These are phyloP conservation scores for Lactarius deliciosus DNA, from an alignment of 768 basidiomycete genomes.

Conservation along the genomic window DNA sequence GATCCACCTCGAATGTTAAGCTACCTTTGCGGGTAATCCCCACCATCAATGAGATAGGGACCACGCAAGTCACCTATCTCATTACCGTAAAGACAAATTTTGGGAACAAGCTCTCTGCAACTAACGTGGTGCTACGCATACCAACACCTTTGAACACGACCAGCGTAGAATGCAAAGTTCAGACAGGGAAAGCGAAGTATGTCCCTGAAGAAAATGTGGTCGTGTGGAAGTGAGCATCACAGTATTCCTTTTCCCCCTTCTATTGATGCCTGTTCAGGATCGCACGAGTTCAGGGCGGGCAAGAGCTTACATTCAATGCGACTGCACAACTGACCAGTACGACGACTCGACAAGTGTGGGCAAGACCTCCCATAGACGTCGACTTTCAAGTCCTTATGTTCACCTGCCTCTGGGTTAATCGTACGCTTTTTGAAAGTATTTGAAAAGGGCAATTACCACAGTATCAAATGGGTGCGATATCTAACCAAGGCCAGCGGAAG, in stretches of 20 bases:
- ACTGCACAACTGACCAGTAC: slow-evolving; percentile 83
- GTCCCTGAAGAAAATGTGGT: slow-evolving; percentile 94
- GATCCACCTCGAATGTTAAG: slow-evolving; percentile 94
- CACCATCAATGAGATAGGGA: slow-evolving; percentile 91
- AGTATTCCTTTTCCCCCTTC: slow-evolving; percentile 1
- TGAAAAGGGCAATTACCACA: slow-evolving; percentile 92
- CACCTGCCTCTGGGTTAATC: slow-evolving; percentile 92
- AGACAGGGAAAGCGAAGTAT: slow-evolving; percentile 95
- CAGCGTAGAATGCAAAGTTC: slow-evolving; percentile 86
- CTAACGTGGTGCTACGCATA: slow-evolving; percentile 88
- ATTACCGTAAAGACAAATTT: slow-evolving; percentile 88
- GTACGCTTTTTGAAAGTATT: slow-evolving; percentile 98
- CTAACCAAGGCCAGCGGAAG: slow-evolving; percentile 90
- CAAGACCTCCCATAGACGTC: slow-evolving; percentile 94
- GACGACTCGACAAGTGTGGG: slow-evolving; percentile 95
- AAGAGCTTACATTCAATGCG: slow-evolving; percentile 84
- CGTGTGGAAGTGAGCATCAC: slow-evolving; percentile 86
- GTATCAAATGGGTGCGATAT: slow-evolving; percentile 95
- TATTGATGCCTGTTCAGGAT: slow-evolving; percentile 54
- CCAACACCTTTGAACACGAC: slow-evolving; percentile 97
- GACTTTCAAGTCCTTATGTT: slow-evolving; percentile 99
- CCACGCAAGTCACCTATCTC: slow-evolving; percentile 86
- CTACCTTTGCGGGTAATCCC: slow-evolving; percentile 87
- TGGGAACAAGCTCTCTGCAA: slow-evolving; percentile 88
- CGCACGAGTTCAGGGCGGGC: slow-evolving; percentile 87